phyloP scores from a whole-genome alignment of 192 early-diverging fungal species.

The Phlyctochytrium bullatum region DNA sequence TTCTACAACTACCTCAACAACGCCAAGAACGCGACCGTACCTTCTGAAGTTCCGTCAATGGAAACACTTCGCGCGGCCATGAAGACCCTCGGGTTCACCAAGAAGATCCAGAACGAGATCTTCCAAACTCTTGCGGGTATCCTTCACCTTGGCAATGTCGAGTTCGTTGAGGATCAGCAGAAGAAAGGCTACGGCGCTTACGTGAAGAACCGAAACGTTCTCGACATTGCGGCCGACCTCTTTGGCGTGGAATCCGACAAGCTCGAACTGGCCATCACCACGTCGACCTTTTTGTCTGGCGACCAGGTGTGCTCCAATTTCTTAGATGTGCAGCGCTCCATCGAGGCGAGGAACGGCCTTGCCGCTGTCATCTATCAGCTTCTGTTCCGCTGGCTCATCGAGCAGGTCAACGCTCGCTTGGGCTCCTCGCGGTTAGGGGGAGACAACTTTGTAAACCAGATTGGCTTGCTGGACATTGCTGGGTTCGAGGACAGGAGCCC shows the following conservation, averaged over 20 bases:
- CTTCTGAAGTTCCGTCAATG: conserved; percentile 54
- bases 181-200: conserved; percentile 45
- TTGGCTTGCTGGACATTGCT: conserved; percentile 81
- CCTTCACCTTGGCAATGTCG: conserved; percentile 83
- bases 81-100: conserved; percentile 78
- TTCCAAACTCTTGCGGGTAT: conserved; percentile 83
- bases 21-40: conserved; percentile 37
- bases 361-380: conserved; percentile 76
- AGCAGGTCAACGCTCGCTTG: conserved; percentile 76
- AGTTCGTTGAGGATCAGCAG: conserved; percentile 68
- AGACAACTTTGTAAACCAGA: conserved; percentile 59
- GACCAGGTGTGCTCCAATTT: conserved; percentile 80
- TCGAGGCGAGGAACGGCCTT: conserved; percentile 70
- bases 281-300: conserved; percentile 78
- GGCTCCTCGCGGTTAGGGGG: conserved; percentile 57
- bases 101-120: conserved; percentile 78
- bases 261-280: conserved; percentile 76
- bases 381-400: conserved; percentile 75
- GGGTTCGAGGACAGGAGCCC: conserved; percentile 60
- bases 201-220: conserved; percentile 73
- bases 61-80: conserved; percentile 68
- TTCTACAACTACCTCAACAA: conserved; percentile 32
- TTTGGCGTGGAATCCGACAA: conserved; percentile 71
- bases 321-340: conserved; percentile 70
- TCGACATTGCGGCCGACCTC: conserved; percentile 77